phyloP scores from a whole-genome alignment of 176 grass and related monocot genomes.

The Melocanna baccifera region DNA sequence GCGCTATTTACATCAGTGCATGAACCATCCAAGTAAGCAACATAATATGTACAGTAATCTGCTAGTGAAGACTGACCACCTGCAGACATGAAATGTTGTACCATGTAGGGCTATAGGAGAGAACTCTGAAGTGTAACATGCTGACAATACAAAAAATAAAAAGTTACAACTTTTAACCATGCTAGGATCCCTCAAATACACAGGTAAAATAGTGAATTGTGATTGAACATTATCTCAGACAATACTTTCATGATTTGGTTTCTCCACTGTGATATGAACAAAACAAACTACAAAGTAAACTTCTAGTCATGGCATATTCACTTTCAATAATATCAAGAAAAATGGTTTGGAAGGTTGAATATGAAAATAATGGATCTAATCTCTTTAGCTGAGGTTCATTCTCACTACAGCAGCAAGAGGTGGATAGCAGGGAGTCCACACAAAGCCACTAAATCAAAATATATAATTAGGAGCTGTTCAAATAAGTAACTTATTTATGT shows the following conservation, averaged over 20 bases:
- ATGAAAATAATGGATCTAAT: constrained; percentile 41
- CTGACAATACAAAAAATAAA: not conserved
- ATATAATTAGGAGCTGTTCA: too few relatives aligned
- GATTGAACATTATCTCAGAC: not conserved
- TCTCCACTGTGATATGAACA: not conserved
- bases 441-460: constrained; percentile 88
- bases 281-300: constrained; percentile 1
- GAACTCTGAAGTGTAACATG: not conserved
- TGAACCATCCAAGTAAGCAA: constrained; percentile 98
- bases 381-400: constrained; percentile 32
- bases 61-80: constrained; percentile 98
- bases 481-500: too few relatives aligned
- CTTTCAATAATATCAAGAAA: constrained; percentile 78
- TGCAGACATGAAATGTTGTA: constrained; percentile 28
- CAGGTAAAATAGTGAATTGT: not conserved
- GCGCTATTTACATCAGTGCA: constrained; percentile 97
- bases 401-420: constrained; percentile 38
- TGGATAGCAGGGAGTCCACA: constrained; percentile 67
- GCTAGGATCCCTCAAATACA: constrained; percentile 4
- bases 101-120: constrained; percentile 15
- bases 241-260: not conserved
- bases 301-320: constrained; percentile 5
- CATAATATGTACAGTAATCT: constrained; percentile 98
- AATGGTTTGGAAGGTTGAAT: constrained; percentile 68
- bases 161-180: not conserved